Base-by-base conservation (phyloP, 495 filamentous ascomycete species). In the Penicillium atrosanguineum region DNA sequence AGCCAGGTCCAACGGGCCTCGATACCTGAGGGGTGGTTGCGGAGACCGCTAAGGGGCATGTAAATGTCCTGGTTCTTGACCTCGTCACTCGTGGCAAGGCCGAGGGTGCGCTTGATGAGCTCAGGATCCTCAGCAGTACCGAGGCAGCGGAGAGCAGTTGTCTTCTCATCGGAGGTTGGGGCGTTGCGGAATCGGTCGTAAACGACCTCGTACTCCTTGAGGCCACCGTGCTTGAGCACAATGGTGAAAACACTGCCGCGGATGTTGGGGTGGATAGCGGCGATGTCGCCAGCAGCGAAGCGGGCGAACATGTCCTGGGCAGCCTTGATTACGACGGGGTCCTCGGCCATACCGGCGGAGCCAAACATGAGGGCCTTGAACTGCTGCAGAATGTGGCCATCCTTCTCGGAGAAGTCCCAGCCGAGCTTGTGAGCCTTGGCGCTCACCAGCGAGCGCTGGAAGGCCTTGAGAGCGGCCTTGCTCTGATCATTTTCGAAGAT, bases 21-120 rank as follows among this genome's bases (percentile, higher is more conserved):
- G 44, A 93, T 87, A 62, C 94, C 94, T 42, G 84, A 81, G 5
- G 80, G 71, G 65, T 96, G 89, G 60, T 79, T 83, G 51, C 94
- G 83, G 46, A 98, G 80, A 23, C 87, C 89, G 37, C 81, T 79
- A 23, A 95, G 73, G 3, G 85, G 94, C 64, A 96, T 85, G 76
- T 97, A 97, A 58, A 98, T 86, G 64, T 98, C 94, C 73, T 98
- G 94, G 59, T 86, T 91, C 77, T 95, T 95, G 69, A 98, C 90
- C 55, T 96, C 88, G 38, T 85, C 81, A 69, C 85, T 83, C 53
- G 89, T 78, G 40, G 91, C 83, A 31, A 96, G 75, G 8, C 71
- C 78, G 16, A 98, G 81, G 2, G 91, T 93, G 50, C 84, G 83
- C 68, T 90, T 69, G 71, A 97, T 93, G 43, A 97, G 84, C 46